phyloP scores from a whole-genome alignment of 2,329 filamentous ascomycete genomes.

The Cephalotrichum gorgonifer region DNA sequence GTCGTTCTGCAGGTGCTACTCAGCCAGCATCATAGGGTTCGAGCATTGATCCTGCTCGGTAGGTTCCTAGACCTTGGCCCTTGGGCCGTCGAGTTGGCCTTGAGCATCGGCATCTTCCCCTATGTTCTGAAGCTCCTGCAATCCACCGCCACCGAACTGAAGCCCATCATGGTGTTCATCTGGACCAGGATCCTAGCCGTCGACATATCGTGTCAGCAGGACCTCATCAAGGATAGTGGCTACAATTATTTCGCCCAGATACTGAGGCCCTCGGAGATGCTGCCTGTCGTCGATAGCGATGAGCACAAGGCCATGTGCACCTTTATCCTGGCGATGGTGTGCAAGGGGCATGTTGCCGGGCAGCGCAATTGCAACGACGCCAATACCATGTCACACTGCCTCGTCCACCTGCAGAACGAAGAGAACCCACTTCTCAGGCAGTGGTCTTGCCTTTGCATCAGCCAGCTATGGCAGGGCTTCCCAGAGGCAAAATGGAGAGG shows the following conservation, averaged over 20 bases:
- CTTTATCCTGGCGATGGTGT: constrained; percentile 95
- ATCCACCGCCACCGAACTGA: constrained; percentile 86
- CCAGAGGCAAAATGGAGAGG: constrained; percentile 92
- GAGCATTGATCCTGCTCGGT: constrained; percentile 82
- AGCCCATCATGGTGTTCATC: constrained; percentile 98
- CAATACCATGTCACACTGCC: constrained; percentile 81
- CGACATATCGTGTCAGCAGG: constrained; percentile 84
- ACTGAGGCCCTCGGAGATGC: constrained; percentile 69
- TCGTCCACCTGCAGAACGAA: constrained; percentile 72
- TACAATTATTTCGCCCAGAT: constrained; percentile 96
- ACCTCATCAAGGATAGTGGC: constrained; percentile 91
- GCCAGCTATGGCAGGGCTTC: constrained; percentile 85
- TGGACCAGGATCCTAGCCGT: constrained; percentile 95
- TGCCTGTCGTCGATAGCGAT: constrained; percentile 78
- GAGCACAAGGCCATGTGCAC: constrained; percentile 99
- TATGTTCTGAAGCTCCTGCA: constrained; percentile 97
- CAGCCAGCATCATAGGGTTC: constrained; percentile 86
- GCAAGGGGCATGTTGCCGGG: constrained; percentile 85
- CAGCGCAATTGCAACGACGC: constrained; percentile 85
- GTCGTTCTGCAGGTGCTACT: constrained; percentile 93
- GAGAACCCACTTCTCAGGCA: constrained; percentile 84
- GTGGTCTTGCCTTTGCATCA: constrained; percentile 92
- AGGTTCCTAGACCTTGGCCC: constrained; percentile 92
- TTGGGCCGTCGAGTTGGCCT: constrained; percentile 95
- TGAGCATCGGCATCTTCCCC: constrained; percentile 97